Evolutionary conservation across 176 grass and related monocot genomes (phyloP), one percentile per base, ranked within the genome.

Genomic region (Rhipidocladum racemiflorum): DNA sequence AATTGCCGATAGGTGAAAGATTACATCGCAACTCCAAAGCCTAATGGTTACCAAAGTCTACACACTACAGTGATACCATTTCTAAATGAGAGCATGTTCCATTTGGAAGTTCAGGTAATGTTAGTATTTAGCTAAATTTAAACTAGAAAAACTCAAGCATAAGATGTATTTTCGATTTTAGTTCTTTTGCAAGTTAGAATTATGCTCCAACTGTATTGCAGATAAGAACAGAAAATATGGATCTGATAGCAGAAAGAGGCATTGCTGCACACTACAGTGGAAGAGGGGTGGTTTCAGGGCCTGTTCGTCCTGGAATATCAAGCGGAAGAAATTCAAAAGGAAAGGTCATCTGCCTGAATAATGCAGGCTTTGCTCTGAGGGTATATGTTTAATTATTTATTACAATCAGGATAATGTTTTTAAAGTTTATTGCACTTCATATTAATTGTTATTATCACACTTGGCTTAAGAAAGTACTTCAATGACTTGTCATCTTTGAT

Each of bases 141-240:
- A 74, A 50, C 24, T 51, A 36, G 73, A 57, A 77, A 77, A 83
- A 60, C 17, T 82, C 54, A 35, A 70, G 10, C 51, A 74, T 66
- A 42, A 18, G 78, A 71, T 79, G n/a, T 20, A 29, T 16, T 46
- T 46, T 46, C 13, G 36, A 60, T 21, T 16, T 46, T 16, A 13
- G 36, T 75, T 21, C 5, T 75, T 53, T 56, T 86, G 15, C 0
- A 81, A 28, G 21, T 57, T 29, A 29, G 14, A 45, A 49, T 77
- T 64, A 16, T 27, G 9, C 62, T 85, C 40, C 25, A 70, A 77
- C 57, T 80, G 43, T 69, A 61, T 84, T 68, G 18, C 84, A 98
- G 96, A 95, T 98, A 88, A 98, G 96, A 93, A 95, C 96, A 82
- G 92, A 95, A 81, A 89, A 95, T 85, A 98, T 98, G 96, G 89